Evolutionary conservation across 1,139 yeast species (phyloP).

Genomic region (Pichia sp.): DNA sequence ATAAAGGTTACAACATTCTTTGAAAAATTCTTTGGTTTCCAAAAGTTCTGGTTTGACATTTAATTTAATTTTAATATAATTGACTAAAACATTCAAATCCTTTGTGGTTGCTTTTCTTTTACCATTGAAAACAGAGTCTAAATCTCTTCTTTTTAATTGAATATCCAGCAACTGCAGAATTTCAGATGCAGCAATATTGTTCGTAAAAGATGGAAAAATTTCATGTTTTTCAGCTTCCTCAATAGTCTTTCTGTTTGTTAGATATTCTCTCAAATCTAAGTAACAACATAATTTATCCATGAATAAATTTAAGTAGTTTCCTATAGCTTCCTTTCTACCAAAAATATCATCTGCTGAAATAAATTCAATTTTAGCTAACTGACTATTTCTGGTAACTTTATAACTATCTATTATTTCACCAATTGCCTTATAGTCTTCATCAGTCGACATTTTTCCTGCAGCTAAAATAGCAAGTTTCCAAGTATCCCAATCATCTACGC

Average conservation of each 20-base stretch:
- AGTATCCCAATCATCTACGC: conserved; percentile 54
- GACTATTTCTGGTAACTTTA: conserved; percentile 45
- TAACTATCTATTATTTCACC: conserved; percentile 26
- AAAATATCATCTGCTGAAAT: conserved; percentile 27
- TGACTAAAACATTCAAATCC: conserved; percentile 40
- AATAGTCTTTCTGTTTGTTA: conserved; percentile 17
- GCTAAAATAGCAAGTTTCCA: conserved; percentile 51
- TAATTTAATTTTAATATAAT: conserved; percentile 42
- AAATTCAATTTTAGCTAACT: conserved; percentile 48
- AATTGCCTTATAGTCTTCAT: conserved; percentile 27
- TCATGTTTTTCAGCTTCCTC: too few species aligned
- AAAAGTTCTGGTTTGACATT: conserved; percentile 20
- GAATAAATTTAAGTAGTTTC: conserved; percentile 38
- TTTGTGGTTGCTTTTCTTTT: conserved; percentile 23
- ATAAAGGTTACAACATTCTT: conserved; percentile 20
- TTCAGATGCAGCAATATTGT: too few species aligned
- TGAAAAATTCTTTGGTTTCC: conserved; percentile 17
- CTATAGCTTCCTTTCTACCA: conserved; percentile 21
- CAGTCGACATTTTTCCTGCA: conserved; percentile 22
- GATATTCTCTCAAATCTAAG: conserved; percentile 39
- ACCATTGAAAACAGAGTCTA: conserved; percentile 15
- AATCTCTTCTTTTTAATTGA: conserved; percentile 6
- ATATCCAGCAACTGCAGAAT: conserved; percentile 12
- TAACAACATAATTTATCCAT: conserved; percentile 56
- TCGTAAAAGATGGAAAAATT: too few species aligned